Evolutionary conservation across 2,329 filamentous ascomycete species (phyloP).

Genomic region (Aspergillus versicolor): DNA sequence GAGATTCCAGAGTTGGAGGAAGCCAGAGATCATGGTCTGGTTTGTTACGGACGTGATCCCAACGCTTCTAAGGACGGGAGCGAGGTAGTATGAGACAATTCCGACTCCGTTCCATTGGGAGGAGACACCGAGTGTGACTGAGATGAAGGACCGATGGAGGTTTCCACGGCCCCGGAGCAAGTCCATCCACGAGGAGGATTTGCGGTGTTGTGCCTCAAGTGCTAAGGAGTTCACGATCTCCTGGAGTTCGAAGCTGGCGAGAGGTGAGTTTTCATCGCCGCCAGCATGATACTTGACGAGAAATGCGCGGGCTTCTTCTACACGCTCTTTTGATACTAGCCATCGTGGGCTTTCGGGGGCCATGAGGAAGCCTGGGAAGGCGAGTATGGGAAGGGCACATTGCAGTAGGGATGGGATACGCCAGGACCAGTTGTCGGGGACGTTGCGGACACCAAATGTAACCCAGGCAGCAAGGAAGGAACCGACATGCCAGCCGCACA

Average conservation of each 20-base stretch:
- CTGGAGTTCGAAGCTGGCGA: background rate
- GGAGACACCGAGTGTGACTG: background rate
- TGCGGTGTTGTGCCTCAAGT: background rate
- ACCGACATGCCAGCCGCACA: background rate
- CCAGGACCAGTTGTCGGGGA: constrained; percentile 1
- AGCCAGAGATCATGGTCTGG: background rate
- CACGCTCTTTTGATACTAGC: constrained; percentile 63
- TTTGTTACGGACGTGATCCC: background rate
- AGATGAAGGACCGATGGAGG: background rate
- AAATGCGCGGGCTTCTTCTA: constrained; percentile 58
- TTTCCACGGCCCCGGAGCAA: background rate
- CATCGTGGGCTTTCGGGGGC: constrained; percentile 65
- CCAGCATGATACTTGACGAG: constrained; percentile 43
- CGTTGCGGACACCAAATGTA: background rate
- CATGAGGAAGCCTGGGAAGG: constrained; percentile 58
- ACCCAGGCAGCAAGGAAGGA: background rate
- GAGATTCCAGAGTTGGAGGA: background rate
- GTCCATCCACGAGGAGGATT: background rate
- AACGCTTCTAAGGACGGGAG: background rate
- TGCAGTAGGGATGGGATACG: constrained; percentile 3
- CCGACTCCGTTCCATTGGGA: background rate
- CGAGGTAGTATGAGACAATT: background rate
- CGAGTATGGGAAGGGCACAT: constrained; percentile 55
- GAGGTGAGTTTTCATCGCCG: background rate
- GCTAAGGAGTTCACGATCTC: background rate